Evolutionary conservation across 2,329 filamentous ascomycete species (phyloP).

Genomic region (Diaporthe sp.): DNA sequence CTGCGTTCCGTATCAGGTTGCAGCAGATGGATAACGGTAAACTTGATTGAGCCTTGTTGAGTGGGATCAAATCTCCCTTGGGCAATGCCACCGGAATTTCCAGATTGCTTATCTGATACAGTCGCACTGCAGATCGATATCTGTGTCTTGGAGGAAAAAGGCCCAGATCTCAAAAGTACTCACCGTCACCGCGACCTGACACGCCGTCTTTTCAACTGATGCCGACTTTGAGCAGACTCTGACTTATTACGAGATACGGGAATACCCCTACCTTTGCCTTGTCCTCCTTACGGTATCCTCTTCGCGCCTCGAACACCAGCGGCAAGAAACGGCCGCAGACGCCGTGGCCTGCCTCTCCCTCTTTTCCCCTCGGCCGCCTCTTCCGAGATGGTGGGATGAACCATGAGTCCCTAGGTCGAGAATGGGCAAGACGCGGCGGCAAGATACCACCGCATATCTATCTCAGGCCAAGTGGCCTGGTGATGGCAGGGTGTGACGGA

Average conservation of each 20-base stretch:
- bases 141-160: not conserved
- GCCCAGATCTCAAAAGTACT: not conserved
- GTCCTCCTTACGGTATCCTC: not conserved
- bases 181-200: not conserved
- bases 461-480: not conserved
- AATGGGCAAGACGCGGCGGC: not conserved
- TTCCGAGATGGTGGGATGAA: constrained; percentile 16
- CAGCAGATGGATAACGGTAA: not conserved
- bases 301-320: not conserved
- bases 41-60: not conserved
- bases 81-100: not conserved
- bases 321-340: not conserved
- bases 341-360: not conserved
- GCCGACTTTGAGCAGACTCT: not conserved
- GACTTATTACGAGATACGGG: not conserved
- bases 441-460: not conserved
- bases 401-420: not conserved
- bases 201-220: not conserved
- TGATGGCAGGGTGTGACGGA: not conserved
- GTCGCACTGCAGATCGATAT: constrained; percentile 3
- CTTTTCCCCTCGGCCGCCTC: constrained; percentile 13
- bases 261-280: not conserved
- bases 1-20: constrained; percentile 7
- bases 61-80: not conserved
- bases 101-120: constrained; percentile 10